Evolutionary conservation across 768 basidiomycete species (phyloP).

Genomic region (Ramaria sp.): DNA sequence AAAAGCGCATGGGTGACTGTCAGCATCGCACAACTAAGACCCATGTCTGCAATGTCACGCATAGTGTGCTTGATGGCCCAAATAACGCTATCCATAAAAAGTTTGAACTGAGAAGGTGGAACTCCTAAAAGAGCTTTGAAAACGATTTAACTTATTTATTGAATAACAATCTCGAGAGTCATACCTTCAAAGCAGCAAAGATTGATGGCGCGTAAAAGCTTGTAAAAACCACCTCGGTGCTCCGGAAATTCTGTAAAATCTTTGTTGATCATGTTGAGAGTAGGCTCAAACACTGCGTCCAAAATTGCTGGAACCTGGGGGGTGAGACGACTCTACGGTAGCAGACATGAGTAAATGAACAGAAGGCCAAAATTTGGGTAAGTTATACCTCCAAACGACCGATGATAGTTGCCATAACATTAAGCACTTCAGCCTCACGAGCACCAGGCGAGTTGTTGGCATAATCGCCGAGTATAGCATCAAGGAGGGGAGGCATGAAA

Average conservation of each 20-base stretch:
- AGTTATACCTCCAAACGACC: constrained; percentile 57
- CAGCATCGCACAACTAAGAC: constrained; percentile 52
- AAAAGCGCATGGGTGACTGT: not conserved
- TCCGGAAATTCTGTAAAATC: constrained; percentile 99
- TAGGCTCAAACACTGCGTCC: constrained; percentile 95
- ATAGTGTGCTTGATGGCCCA: constrained; percentile 99
- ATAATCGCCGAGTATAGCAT: constrained; percentile 97
- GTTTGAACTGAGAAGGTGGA: constrained; percentile 89
- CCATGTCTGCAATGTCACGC: constrained; percentile 94
- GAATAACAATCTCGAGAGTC: constrained; percentile 10
- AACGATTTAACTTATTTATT: not conserved
- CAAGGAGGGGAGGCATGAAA: constrained; percentile 89
- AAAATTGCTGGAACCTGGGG: constrained; percentile 92
- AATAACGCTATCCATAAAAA: constrained; percentile 95
- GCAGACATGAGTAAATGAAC: constrained; percentile 9
- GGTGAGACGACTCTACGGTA: constrained; percentile 61
- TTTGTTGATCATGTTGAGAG: constrained; percentile 97
- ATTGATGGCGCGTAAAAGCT: constrained; percentile 87
- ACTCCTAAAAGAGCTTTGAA: constrained; percentile 65
- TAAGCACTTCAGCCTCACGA: constrained; percentile 92
- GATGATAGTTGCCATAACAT: constrained; percentile 94
- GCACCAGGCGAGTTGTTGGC: constrained; percentile 87
- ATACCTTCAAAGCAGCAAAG: constrained; percentile 89
- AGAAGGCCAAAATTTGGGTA: not conserved
- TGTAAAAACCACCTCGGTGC: constrained; percentile 95